Percentiles rank a stretch among this genome's conserved stretches.
These are phyloP conservation scores for Eimeria praecox DNA, from an alignment of 169 alveolate genomes.

Conservation along the genomic window DNA sequence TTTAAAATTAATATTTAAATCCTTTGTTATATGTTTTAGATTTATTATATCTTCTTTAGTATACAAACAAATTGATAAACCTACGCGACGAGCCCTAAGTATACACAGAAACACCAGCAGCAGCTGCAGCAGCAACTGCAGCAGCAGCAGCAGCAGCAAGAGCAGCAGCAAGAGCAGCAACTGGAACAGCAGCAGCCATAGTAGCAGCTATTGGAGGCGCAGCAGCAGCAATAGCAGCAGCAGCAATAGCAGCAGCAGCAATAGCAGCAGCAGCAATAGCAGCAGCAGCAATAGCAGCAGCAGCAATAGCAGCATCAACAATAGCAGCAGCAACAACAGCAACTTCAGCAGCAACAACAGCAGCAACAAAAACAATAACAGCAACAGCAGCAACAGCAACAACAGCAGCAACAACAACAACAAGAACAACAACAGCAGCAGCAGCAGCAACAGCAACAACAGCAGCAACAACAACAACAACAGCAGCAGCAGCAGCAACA, in stretches of 20 bases:
- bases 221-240: background rate
- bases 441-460: background rate
- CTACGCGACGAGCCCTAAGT: background rate
- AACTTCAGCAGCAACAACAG: background rate
- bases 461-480: background rate
- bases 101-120: background rate
- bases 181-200: background rate
- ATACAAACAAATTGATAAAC: background rate
- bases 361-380: background rate
- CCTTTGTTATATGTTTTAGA: background rate
- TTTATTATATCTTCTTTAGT: background rate
- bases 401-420: background rate
- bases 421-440: background rate
- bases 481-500: constrained; percentile 11
- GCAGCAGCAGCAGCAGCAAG: background rate
- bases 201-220: no score
- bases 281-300: background rate
- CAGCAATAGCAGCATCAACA: no score
- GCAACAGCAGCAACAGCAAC: background rate
- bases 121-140: background rate
- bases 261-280: background rate
- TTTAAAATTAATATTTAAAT: background rate
- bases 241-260: background rate
- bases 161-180: background rate
- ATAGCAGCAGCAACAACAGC: background rate